These are phyloP conservation scores for Auricularia heimuer DNA, from an alignment of 768 basidiomycete genomes.

Conservation along the genomic window DNA sequence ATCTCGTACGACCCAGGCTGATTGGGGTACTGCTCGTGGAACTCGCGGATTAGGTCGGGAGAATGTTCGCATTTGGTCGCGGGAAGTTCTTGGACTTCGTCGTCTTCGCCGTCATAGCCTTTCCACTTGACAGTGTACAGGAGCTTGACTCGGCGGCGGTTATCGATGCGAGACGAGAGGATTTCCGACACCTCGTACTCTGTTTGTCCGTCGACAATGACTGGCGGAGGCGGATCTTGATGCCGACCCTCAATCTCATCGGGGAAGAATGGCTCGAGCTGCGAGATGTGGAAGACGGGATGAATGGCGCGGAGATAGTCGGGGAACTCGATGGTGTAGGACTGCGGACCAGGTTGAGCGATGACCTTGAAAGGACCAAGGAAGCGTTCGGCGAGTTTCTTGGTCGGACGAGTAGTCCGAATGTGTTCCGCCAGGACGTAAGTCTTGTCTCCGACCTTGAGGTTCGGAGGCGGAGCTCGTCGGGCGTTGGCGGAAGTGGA, in stretches of 20 bases:
- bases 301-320: conserved; percentile 13
- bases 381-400: conserved; percentile 16
- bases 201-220: conserved; percentile 8
- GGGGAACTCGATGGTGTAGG: conserved; percentile 16
- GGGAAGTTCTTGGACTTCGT: not conserved
- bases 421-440: conserved; percentile 4
- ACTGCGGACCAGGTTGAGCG: conserved; percentile 11
- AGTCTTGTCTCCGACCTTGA: not conserved
- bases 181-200: conserved; percentile 12
- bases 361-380: conserved; percentile 17
- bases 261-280: not conserved
- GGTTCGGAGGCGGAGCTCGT: not conserved
- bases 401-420: not conserved
- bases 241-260: not conserved
- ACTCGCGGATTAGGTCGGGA: conserved; percentile 1
- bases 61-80: not conserved
- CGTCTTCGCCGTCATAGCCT: not conserved
- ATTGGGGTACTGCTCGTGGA: not conserved
- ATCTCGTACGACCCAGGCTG: not conserved
- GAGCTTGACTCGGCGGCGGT: not conserved
- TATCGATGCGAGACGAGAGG: conserved; percentile 11
- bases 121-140: not conserved
- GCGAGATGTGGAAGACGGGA: conserved; percentile 13
- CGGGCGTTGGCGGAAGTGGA: not conserved
- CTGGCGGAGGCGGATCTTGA: conserved; percentile 6